These are phyloP conservation scores for Cytospora schulzeri DNA, from an alignment of 2,329 filamentous ascomycete genomes.

Conservation along the genomic window DNA sequence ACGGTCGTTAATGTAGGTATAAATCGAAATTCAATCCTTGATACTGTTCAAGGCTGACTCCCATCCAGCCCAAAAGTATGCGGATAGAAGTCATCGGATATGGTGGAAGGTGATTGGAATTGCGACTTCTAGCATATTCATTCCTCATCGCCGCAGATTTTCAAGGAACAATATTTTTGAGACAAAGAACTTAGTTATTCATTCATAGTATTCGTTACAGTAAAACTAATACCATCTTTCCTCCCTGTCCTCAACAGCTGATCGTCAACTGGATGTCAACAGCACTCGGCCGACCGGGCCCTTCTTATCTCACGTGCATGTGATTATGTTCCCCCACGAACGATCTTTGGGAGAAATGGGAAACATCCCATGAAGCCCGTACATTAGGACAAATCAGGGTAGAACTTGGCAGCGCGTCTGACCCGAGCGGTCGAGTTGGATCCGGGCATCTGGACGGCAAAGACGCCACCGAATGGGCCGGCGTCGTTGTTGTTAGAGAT, in stretches of 20 bases:
- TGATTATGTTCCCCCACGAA: background rate
- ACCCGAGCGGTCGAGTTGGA: background rate
- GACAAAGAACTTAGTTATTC: too few relatives aligned
- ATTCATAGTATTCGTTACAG: background rate
- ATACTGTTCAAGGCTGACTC: too few relatives aligned
- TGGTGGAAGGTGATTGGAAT: too few relatives aligned
- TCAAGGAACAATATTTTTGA: too few relatives aligned
- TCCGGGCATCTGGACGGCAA: constrained; percentile 44
- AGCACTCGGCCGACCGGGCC: background rate
- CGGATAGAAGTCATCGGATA: too few relatives aligned
- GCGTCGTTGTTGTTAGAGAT: constrained; percentile 44
- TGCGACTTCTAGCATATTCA: too few relatives aligned
- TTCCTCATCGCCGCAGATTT: too few relatives aligned
- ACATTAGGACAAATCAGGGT: background rate
- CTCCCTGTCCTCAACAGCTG: background rate
- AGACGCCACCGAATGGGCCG: constrained; percentile 46
- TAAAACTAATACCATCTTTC: background rate
- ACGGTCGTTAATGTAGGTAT: too few relatives aligned
- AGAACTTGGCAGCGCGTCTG: background rate
- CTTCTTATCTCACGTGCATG: background rate
- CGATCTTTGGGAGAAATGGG: background rate
- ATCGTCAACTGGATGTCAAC: background rate
- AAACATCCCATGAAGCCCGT: background rate
- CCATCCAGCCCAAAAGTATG: too few relatives aligned
- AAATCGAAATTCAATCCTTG: too few relatives aligned